Conservation (phyloP, 805 yeast genomes). For the Lipomyces yamanashiensis region DNA sequence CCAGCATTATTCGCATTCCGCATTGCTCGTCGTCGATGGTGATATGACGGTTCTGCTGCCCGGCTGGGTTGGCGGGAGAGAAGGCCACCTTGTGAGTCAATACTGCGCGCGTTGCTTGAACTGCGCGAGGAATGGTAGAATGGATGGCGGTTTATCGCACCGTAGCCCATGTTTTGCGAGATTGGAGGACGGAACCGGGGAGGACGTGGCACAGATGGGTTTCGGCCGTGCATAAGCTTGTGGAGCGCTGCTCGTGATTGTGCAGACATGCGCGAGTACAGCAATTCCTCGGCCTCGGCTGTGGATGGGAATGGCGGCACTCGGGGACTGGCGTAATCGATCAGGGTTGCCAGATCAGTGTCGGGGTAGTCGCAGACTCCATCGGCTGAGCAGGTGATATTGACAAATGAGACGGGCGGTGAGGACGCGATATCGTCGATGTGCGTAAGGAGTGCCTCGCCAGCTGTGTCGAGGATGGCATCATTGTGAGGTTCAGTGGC, state of each 20-base stretch:
- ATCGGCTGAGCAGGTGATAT: slow-evolving; percentile 16
- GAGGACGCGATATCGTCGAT: background rate
- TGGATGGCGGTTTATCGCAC: slow-evolving; percentile 36
- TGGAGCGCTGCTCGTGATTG: slow-evolving; percentile 35
- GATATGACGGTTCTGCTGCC: slow-evolving; percentile 20
- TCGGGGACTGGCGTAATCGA: slow-evolving; percentile 36
- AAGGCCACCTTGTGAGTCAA: background rate
- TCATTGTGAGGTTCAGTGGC: background rate
- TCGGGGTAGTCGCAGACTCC: slow-evolving; percentile 13
- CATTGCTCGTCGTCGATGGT: background rate
- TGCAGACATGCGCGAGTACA: slow-evolving; percentile 36
- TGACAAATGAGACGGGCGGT: slow-evolving; percentile 13
- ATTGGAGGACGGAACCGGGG: slow-evolving; percentile 36
- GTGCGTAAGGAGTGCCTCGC: slow-evolving; percentile 1
- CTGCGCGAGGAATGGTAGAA: slow-evolving; percentile 27
- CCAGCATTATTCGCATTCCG: slow-evolving; percentile 10
- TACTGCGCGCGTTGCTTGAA: slow-evolving; percentile 19
- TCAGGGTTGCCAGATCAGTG: slow-evolving; percentile 28
- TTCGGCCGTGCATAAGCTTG: slow-evolving; percentile 34
- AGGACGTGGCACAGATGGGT: slow-evolving; percentile 28
- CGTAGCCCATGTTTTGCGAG: slow-evolving; percentile 38
- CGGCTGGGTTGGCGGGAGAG: slow-evolving; percentile 17
- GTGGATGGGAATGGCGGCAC: slow-evolving; percentile 37
- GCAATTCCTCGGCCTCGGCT: slow-evolving; percentile 35
- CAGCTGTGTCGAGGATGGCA: background rate